Percentiles rank a stretch among this genome's conserved stretches.
Conservation (phyloP, 148 eudicot genomes). For the Spergularia bocconei region DNA sequence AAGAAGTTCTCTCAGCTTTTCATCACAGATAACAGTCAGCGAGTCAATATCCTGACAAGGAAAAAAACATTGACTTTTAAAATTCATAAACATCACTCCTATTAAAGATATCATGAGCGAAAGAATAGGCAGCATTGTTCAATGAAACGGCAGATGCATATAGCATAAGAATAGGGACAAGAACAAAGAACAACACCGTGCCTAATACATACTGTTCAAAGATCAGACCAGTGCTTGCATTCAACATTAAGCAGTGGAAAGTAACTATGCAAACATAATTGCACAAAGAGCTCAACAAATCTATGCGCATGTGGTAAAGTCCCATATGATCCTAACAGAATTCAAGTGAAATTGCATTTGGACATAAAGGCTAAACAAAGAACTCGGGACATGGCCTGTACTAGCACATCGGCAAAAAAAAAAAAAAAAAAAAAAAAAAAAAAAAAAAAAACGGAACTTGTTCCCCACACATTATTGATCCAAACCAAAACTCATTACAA, state of each 20-base stretch:
- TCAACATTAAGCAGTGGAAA: too few relatives aligned
- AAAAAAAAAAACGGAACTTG: too few relatives aligned
- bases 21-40: slow-evolving; percentile 49
- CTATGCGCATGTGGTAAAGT: neutral
- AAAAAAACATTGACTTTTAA: neutral
- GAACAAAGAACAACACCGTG: too few relatives aligned
- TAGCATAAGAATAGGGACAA: too few relatives aligned
- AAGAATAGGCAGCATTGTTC: neutral
- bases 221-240: neutral
- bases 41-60: slow-evolving; percentile 56
- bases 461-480: neutral
- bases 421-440: too few relatives aligned
- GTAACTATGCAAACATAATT: neutral
- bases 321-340: neutral
- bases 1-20: slow-evolving; percentile 65
- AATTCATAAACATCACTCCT: neutral
- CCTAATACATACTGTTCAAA: neutral
- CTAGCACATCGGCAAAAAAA: too few relatives aligned
- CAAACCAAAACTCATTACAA: neutral
- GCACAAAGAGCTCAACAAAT: neutral
- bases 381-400: too few relatives aligned
- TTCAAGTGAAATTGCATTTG: too few relatives aligned
- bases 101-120: neutral
- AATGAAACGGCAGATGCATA: too few relatives aligned
- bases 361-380: too few relatives aligned